Conservation (phyloP, 2,329 filamentous ascomycete genomes). For the Ceratocystiopsis brevicomis region DNA sequence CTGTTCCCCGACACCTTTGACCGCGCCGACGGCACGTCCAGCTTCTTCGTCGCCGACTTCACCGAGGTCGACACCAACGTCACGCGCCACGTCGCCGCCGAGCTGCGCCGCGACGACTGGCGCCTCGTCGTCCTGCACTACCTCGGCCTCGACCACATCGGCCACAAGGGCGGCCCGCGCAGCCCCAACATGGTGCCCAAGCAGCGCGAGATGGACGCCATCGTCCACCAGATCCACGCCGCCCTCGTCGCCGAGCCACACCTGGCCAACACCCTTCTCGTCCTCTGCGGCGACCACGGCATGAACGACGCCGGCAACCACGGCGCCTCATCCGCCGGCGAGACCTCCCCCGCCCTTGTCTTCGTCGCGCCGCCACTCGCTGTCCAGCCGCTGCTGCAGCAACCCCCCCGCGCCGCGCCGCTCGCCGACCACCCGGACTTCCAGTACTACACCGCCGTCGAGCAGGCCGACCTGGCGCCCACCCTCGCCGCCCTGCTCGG, state of each 20-base stretch:
- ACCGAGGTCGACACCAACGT: constrained; percentile 97
- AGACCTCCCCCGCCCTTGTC: constrained; percentile 81
- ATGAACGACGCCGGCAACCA: constrained; percentile 99
- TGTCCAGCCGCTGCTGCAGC: neutral
- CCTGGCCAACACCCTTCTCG: constrained; percentile 59
- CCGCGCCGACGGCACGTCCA: constrained; percentile 78
- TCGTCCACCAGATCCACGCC: constrained; percentile 44
- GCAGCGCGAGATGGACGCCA: constrained; percentile 55
- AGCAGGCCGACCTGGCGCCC: constrained; percentile 86
- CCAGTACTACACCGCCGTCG: constrained; percentile 65
- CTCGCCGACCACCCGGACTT: constrained; percentile 47
- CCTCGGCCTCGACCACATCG: constrained; percentile 88
- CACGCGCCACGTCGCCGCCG: constrained; percentile 65
- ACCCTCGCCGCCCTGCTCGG: constrained; percentile 75
- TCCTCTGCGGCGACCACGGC: constrained; percentile 88
- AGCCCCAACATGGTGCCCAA: constrained; percentile 86
- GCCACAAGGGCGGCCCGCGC: constrained; percentile 74
- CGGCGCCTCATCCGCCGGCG: constrained; percentile 79
- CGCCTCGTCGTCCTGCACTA: constrained; percentile 89
- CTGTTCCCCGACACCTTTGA: constrained; percentile 81
- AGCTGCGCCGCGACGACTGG: constrained; percentile 68
- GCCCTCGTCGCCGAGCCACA: constrained; percentile 54
- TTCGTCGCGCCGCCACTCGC: constrained; percentile 69
- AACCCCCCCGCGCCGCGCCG: neutral
- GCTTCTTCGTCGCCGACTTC: constrained; percentile 97